Evolutionary conservation across 805 yeast species (phyloP).

Genomic region (Starmerella sp.): DNA sequence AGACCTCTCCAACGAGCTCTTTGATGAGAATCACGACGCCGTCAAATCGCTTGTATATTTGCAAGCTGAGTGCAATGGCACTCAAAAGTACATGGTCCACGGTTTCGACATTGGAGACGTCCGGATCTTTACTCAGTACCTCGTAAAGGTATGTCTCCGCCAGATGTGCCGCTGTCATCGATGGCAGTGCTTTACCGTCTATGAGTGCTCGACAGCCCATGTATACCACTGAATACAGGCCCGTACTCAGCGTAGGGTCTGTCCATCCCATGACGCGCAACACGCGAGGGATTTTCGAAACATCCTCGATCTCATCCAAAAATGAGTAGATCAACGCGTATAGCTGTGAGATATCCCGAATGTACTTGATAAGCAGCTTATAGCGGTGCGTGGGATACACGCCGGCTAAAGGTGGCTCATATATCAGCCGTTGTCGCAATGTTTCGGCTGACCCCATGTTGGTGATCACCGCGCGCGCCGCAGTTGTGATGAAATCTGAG

Average conservation of each 20-base stretch:
- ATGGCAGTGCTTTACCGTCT: constrained; percentile 27
- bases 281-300: constrained; percentile 19
- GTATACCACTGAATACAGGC: constrained; percentile 26
- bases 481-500: constrained; percentile 20
- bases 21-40: constrained; percentile 26
- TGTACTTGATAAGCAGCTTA: constrained; percentile 22
- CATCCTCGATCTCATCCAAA: constrained; percentile 25
- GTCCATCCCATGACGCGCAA: constrained; percentile 27
- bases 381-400: constrained; percentile 28
- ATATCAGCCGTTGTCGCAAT: constrained; percentile 21
- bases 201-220: constrained; percentile 27
- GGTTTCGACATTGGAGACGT: background rate
- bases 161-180: constrained; percentile 27
- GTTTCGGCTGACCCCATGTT: constrained; percentile 19
- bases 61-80: constrained; percentile 23
- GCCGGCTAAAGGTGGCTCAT: constrained; percentile 30
- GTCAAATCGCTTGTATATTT: constrained; percentile 28
- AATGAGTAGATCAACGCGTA: constrained; percentile 22
- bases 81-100: constrained; percentile 11
- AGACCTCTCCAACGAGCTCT: constrained; percentile 30
- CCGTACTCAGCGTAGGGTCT: constrained; percentile 23
- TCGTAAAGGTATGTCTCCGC: constrained; percentile 11
- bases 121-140: background rate
- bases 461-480: constrained; percentile 18
- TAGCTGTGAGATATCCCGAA: constrained; percentile 23